Evolutionary conservation across 495 filamentous ascomycete genomes (phyloP).

Genomic region (Sphaerosporella brunnea): DNA sequence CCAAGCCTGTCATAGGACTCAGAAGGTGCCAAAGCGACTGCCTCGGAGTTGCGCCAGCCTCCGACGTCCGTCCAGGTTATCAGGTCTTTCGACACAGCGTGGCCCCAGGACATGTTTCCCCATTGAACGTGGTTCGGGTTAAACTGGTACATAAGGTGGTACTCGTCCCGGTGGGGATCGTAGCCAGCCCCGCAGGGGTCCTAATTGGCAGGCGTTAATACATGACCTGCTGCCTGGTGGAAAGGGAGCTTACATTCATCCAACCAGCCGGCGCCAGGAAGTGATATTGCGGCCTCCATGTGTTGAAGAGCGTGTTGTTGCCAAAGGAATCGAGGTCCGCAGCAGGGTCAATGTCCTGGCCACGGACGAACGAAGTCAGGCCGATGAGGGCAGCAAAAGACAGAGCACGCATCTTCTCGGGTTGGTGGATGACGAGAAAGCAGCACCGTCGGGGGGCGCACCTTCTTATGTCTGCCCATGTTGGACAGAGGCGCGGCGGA

Average conservation of each 20-base stretch:
- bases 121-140: slow-evolving; percentile 30
- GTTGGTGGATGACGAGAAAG: too few species aligned
- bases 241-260: slow-evolving; percentile 31
- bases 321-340: slow-evolving; percentile 46
- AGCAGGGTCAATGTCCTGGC: slow-evolving; percentile 45
- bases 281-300: slow-evolving; percentile 36
- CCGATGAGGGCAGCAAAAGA: neutral
- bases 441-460: too few species aligned
- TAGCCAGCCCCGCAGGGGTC: slow-evolving; percentile 39
- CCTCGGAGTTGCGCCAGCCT: slow-evolving; percentile 24
- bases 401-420: neutral
- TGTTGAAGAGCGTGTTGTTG: slow-evolving; percentile 20
- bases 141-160: slow-evolving; percentile 29
- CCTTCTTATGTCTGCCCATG: too few species aligned
- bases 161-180: slow-evolving; percentile 31
- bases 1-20: slow-evolving; percentile 34
- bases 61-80: slow-evolving; percentile 27
- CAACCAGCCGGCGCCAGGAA: slow-evolving; percentile 36
- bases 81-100: slow-evolving; percentile 25
- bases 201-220: neutral
- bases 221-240: too few species aligned
- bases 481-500: too few species aligned
- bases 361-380: neutral
- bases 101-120: slow-evolving; percentile 33
- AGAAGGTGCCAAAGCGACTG: slow-evolving; percentile 26